Conservation (phyloP, 257 asterid species). For the Fraxinus cuspidata region DNA sequence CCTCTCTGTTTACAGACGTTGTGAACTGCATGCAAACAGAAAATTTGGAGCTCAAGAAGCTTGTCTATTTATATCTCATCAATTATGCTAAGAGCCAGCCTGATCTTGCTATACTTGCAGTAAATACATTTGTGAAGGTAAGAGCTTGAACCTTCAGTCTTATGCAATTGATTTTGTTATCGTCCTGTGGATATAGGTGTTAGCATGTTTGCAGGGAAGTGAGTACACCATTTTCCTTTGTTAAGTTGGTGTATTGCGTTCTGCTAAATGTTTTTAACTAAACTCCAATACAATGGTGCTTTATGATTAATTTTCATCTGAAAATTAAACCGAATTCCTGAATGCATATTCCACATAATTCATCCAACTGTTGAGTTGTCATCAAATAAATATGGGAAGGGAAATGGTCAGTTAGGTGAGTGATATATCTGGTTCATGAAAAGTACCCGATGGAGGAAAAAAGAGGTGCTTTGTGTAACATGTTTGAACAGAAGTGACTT, state of each 20-base stretch:
- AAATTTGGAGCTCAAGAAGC: slow-evolving; percentile 96
- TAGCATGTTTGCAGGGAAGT: background rate
- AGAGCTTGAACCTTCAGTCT: slow-evolving; percentile 18
- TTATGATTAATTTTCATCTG: background rate
- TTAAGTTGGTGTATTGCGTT: background rate
- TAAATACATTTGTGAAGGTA: slow-evolving; percentile 97
- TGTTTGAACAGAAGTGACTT: background rate
- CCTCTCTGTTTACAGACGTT: slow-evolving; percentile 96
- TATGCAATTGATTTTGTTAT: background rate
- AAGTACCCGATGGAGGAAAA: background rate
- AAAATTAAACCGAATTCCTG: background rate
- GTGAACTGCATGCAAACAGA: slow-evolving; percentile 99
- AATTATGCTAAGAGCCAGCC: slow-evolving; percentile 99
- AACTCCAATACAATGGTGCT: background rate
- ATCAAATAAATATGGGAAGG: background rate
- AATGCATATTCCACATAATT: background rate
- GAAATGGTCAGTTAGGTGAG: background rate
- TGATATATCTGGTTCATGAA: background rate
- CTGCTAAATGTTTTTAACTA: background rate
- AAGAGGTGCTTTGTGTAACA: background rate
- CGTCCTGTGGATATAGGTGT: background rate
- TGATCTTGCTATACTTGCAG: slow-evolving; percentile 98
- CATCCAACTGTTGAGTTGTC: background rate
- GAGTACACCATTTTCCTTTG: background rate
- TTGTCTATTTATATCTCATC: slow-evolving; percentile 93